These are phyloP conservation scores for Parascedosporium putredinis DNA, from an alignment of 2,329 filamentous ascomycete species.

Conservation along the genomic window DNA sequence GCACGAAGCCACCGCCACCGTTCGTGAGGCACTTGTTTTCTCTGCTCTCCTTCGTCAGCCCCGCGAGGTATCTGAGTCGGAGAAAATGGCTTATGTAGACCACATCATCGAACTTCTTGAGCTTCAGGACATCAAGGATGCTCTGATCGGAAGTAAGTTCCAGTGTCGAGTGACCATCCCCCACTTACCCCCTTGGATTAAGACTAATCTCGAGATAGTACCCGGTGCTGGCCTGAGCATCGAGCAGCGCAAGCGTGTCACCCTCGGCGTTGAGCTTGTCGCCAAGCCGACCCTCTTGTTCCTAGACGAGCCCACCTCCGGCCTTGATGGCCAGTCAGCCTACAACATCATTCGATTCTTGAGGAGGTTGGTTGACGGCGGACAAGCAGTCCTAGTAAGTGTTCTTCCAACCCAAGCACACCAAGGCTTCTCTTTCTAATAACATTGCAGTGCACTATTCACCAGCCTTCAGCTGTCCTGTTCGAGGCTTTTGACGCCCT, in stretches of 20 bases:
- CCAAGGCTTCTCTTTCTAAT: neutral
- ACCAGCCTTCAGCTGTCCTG: slow-evolving; percentile 49
- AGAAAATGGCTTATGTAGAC: slow-evolving; percentile 58
- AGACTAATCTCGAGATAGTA: slow-evolving; percentile 15
- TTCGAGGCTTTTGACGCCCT: slow-evolving; percentile 31
- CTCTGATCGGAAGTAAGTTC: slow-evolving; percentile 42
- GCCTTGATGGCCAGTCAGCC: slow-evolving; percentile 25
- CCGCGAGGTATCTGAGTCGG: slow-evolving; percentile 40
- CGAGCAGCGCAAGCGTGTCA: slow-evolving; percentile 52
- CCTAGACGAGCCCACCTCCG: slow-evolving; percentile 54
- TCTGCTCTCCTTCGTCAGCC: slow-evolving; percentile 56
- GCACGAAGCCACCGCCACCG: slow-evolving; percentile 54
- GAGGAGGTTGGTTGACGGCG: slow-evolving; percentile 43
- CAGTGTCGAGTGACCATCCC: no score
- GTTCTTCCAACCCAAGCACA: neutral
- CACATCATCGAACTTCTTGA: slow-evolving; percentile 57
- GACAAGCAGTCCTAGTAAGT: slow-evolving; percentile 45
- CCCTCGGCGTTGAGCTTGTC: slow-evolving; percentile 61
- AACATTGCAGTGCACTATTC: slow-evolving; percentile 38
- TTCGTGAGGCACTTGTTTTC: slow-evolving; percentile 57
- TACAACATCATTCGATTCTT: slow-evolving; percentile 32
- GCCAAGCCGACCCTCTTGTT: slow-evolving; percentile 58
- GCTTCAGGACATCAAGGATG: slow-evolving; percentile 52
- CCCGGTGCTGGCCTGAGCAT: slow-evolving; percentile 34
- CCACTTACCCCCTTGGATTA: slow-evolving; percentile 29